Evolutionary conservation across 2,329 filamentous ascomycete genomes (phyloP).

Genomic region (Exophiala xenobiotica): DNA sequence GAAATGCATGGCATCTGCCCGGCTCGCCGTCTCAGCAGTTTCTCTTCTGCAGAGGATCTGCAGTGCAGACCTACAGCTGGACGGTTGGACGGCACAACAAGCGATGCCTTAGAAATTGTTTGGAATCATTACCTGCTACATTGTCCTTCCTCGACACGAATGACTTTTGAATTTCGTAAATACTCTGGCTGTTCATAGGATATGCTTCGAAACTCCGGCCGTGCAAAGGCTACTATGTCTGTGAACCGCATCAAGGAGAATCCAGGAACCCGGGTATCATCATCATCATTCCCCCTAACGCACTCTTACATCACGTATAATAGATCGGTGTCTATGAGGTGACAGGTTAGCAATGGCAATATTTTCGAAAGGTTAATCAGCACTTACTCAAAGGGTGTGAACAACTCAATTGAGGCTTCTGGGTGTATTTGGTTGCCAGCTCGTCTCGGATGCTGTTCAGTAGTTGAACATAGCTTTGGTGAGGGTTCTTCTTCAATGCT

Average conservation of each 20-base stretch:
- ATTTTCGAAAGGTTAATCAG: slow-evolving; percentile 25
- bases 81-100: neutral
- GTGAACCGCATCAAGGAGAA: neutral
- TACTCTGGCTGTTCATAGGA: neutral
- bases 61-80: neutral
- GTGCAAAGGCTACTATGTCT: neutral
- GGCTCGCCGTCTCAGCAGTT: no score
- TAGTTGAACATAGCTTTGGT: slow-evolving; percentile 94
- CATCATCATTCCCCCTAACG: slow-evolving; percentile 9
- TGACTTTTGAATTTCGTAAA: neutral
- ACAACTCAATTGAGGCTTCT: slow-evolving; percentile 94
- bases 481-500: slow-evolving; percentile 84
- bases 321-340: slow-evolving; percentile 58
- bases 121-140: no score
- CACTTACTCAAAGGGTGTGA: slow-evolving; percentile 89
- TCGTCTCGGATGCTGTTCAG: slow-evolving; percentile 94
- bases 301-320: slow-evolving; percentile 64
- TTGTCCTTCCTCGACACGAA: no score
- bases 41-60: no score
- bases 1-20: no score
- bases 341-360: slow-evolving; percentile 29
- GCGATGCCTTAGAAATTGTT: neutral
- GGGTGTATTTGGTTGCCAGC: slow-evolving; percentile 78
- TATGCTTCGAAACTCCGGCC: neutral
- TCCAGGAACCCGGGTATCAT: neutral